Evolutionary conservation across 352 stramenopile genomes (phyloP).

Genomic region (Phytophthora pseudosyringae): DNA sequence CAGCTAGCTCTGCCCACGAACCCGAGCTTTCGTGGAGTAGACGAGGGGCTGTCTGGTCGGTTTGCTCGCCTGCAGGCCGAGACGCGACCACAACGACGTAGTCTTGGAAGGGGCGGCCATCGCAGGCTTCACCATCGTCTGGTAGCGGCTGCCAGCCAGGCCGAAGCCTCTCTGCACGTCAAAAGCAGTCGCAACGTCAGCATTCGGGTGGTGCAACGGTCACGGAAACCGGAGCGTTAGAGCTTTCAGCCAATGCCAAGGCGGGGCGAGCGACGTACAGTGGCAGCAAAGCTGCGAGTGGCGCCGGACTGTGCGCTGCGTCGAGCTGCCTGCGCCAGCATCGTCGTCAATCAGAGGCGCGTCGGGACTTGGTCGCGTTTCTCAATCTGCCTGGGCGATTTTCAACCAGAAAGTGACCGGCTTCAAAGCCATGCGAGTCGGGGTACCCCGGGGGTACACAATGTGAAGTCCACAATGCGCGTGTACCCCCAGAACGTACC

Average conservation of each 20-base stretch:
- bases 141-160: conserved; percentile 51
- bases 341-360: conserved; percentile 26
- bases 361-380: conserved; percentile 20
- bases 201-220: conserved; percentile 21
- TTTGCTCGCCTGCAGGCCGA: conserved; percentile 31
- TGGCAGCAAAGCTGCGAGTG: conserved; percentile 25
- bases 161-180: conserved; percentile 32
- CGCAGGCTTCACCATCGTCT: conserved; percentile 63
- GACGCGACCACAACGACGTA: conserved; percentile 49
- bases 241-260: background rate
- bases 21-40: conserved; percentile 78
- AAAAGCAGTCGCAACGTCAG: conserved; percentile 19
- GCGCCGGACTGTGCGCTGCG: conserved; percentile 28
- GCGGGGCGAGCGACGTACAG: conserved; percentile 18
- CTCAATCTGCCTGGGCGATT: conserved; percentile 25
- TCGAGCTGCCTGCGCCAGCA: conserved; percentile 52
- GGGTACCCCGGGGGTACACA: conserved; percentile 7
- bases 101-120: conserved; percentile 35
- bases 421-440: conserved; percentile 47
- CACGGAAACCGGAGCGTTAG: background rate
- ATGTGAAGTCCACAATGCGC: conserved; percentile 7
- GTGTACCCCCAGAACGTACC: conserved; percentile 17
- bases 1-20: conserved; percentile 32
- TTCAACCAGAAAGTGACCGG: conserved; percentile 38
- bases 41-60: conserved; percentile 52